Percentiles rank a stretch among this genome's conserved stretches.
These are phyloP conservation scores for Wickerhamiella parazyma DNA, from an alignment of 805 yeast genomes.

Conservation along the genomic window DNA sequence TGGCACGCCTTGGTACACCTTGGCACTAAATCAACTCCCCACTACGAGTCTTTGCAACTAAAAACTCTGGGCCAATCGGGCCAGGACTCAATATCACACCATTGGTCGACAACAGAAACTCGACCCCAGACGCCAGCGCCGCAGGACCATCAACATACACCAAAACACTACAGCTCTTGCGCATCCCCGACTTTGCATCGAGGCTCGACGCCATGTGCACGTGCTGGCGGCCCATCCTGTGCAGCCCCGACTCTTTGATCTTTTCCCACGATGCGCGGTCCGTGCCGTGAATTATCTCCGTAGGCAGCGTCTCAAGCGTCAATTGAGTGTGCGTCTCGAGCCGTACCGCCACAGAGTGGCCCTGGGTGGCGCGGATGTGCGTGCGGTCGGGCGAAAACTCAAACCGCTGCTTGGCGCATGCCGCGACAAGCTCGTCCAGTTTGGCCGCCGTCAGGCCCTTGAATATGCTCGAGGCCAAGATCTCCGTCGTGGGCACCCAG, in stretches of 20 bases:
- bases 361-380: constrained; percentile 80
- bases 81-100: constrained; percentile 64
- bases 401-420: constrained; percentile 62
- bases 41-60: constrained; percentile 21
- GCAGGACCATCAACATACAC: constrained; percentile 48
- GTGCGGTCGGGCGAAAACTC: constrained; percentile 28
- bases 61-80: constrained; percentile 32
- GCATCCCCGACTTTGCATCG: constrained; percentile 53
- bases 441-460: constrained; percentile 41
- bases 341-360: constrained; percentile 55
- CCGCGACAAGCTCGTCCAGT: constrained; percentile 43
- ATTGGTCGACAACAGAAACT: constrained; percentile 52
- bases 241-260: constrained; percentile 46
- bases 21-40: neutral
- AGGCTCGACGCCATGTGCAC: constrained; percentile 67
- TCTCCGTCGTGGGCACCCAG: constrained; percentile 38
- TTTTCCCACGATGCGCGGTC: constrained; percentile 32
- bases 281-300: constrained; percentile 73
- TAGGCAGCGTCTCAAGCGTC: constrained; percentile 31
- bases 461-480: constrained; percentile 45
- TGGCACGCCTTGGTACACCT: too few relatives aligned
- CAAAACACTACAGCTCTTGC: constrained; percentile 40
- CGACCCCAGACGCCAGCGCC: constrained; percentile 33
- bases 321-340: constrained; percentile 31
- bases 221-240: constrained; percentile 65